phyloP scores from a whole-genome alignment of 495 filamentous ascomycete species.

The Penicillium odoratum region DNA sequence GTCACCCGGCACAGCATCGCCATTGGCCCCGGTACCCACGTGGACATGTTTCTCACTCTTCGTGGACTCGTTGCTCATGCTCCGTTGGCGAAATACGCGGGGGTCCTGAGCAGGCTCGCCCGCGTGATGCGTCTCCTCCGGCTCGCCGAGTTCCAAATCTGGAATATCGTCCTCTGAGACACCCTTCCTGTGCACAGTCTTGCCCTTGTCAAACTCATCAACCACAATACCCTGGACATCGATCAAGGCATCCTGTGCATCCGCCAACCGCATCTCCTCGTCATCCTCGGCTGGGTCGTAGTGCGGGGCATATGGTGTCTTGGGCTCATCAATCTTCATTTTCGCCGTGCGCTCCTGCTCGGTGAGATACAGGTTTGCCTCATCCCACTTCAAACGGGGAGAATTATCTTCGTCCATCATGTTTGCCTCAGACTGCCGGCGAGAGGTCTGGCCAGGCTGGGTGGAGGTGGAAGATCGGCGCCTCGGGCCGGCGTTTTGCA shows the following conservation, averaged over 20 bases:
- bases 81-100: conserved; percentile 50
- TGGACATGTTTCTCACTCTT: conserved; percentile 70
- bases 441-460: conserved; percentile 57
- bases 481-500: conserved; percentile 89
- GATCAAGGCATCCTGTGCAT: conserved; percentile 43
- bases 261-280: conserved; percentile 57
- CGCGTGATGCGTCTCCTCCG: conserved; percentile 62
- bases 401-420: conserved; percentile 51
- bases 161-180: conserved; percentile 78
- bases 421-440: conserved; percentile 63
- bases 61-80: conserved; percentile 49
- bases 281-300: conserved; percentile 90
- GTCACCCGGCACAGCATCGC: conserved; percentile 54
- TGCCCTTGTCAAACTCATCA: conserved; percentile 69
- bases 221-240: conserved; percentile 60
- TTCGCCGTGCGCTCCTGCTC: conserved; percentile 93
- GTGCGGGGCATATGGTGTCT: conserved; percentile 89
- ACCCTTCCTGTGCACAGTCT: conserved; percentile 33
- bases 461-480: conserved; percentile 76
- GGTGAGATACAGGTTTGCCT: conserved; percentile 92
- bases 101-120: conserved; percentile 19
- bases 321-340: conserved; percentile 99
- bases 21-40: conserved; percentile 66
- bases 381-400: conserved; percentile 92
- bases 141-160: conserved; percentile 89